phyloP scores from a whole-genome alignment of 768 basidiomycete species.

The Boletus vermiculosoides region DNA sequence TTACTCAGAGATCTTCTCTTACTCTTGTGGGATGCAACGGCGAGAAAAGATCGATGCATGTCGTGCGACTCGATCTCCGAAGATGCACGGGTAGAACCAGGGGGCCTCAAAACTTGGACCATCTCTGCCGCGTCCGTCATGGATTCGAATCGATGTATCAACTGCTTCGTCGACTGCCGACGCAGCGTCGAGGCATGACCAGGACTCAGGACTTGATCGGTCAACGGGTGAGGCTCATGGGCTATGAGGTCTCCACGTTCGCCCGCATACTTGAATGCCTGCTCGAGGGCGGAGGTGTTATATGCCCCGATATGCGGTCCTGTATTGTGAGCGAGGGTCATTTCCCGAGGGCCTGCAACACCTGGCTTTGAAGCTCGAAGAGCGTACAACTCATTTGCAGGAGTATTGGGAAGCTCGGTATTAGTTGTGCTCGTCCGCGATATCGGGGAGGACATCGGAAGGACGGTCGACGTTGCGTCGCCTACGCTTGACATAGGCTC shows the following conservation, averaged over 20 bases:
- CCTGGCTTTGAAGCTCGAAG: conserved; percentile 10
- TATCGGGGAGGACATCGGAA: conserved; percentile 14
- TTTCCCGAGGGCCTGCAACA: conserved; percentile 22
- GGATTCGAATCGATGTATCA: conserved; percentile 55
- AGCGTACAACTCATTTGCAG: background rate
- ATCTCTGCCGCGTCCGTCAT: conserved; percentile 27
- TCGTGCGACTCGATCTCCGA: conserved; percentile 14
- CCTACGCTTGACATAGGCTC: conserved; percentile 18
- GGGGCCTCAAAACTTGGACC: conserved; percentile 7
- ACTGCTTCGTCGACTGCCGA: conserved; percentile 46
- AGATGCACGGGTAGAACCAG: conserved; percentile 15
- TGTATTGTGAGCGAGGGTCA: conserved; percentile 1
- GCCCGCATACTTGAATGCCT: background rate
- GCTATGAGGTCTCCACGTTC: background rate
- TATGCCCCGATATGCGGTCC: background rate
- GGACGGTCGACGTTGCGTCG: conserved; percentile 14
- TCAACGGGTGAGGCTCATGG: background rate
- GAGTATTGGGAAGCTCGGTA: conserved; percentile 1
- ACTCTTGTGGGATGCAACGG: conserved; percentile 34
- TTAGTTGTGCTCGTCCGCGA: conserved; percentile 9
- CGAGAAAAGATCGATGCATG: conserved; percentile 15
- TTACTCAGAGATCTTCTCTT: conserved; percentile 55
- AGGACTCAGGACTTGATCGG: background rate
- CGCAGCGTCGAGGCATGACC: conserved; percentile 19
- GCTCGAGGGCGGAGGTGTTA: background rate